Base-by-base conservation (phyloP, 2,329 filamentous ascomycete species). In the Diaporthe citrichinensis region DNA sequence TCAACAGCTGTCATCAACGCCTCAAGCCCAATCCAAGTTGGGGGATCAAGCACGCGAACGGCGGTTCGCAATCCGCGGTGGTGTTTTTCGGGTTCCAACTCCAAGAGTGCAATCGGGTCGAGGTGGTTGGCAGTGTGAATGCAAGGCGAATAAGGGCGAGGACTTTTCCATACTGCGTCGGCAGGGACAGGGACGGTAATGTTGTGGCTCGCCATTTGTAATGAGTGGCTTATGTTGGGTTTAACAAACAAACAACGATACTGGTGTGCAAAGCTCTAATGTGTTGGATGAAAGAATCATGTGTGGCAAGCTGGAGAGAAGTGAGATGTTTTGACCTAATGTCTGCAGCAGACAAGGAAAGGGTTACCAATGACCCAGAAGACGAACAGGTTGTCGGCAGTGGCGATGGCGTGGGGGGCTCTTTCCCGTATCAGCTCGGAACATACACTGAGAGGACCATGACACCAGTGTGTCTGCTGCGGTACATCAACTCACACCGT, bases 1-100 rank as follows among this genome's bases (percentile, higher is more conserved):
- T 10, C 17, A 10, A 59, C 34, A n/a, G 2, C 0, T n/a, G 57
- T 36, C 14, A 9, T 0, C 12, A 41, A 5, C 23, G 10, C 9
- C 0, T 4, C 9, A 2, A 15, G 20, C 2, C 2, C 4, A 2
- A 3, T 3, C 20, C 6, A 9, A 10, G 12, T 12, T 20, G 34
- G 23, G 5, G 10, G 23, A 8, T 2, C 0, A 7, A 1, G 0
- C 34, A 59, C 34, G 0, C 3, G 57, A 15, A 59, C 10, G 23
- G n/a, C 10, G 23, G 2, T n/a, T 8, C 57, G 57, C 20, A 15
- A n/a, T 15, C 57, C 57, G 12, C 10, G 20, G 20, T 59, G 31
- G 15, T 59, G 20, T 10, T 31, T n/a, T 7, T 39, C 4, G 57
- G 0, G 28, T 23, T n/a, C 2, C 57, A 59, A n/a, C 12, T 59